phyloP scores from a whole-genome alignment of 345 rosid species.

The Salix brachista region DNA sequence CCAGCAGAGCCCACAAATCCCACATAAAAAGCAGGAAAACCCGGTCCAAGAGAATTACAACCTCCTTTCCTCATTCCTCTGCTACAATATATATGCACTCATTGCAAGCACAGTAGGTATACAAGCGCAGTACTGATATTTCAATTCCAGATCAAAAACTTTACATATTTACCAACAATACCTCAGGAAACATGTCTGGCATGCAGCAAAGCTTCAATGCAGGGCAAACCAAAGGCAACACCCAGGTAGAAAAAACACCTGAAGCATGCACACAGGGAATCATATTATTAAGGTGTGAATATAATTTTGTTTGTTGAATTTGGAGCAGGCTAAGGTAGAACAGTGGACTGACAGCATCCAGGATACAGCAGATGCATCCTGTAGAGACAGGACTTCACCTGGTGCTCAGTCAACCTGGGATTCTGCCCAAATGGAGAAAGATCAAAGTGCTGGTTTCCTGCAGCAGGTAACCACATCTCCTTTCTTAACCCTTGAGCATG shows the following conservation, averaged over 20 bases:
- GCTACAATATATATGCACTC: not conserved
- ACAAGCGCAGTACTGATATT: not conserved
- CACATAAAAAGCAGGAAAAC: not conserved
- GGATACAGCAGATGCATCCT: constrained; percentile 15
- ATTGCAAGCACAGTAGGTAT: not conserved
- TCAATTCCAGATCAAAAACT: not conserved
- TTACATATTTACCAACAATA: too few species aligned
- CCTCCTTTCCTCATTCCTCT: not conserved
- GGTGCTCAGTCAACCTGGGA: not conserved
- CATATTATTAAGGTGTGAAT: not conserved
- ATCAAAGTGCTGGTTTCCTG: constrained; percentile 10
- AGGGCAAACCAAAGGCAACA: constrained; percentile 11
- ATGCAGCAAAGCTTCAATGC: constrained; percentile 11
- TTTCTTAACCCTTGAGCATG: not conserved
- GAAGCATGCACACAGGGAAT: too few species aligned
- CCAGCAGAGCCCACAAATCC: not conserved
- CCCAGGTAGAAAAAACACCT: not conserved
- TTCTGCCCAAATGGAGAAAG: constrained; percentile 4
- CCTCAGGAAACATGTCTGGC: not conserved
- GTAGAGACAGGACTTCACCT: constrained; percentile 4
- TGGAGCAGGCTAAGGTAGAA: constrained; percentile 6
- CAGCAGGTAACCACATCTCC: constrained; percentile 8
- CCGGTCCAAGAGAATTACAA: not conserved
- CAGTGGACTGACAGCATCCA: not conserved
- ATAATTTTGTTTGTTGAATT: not conserved